A percentile compares a stretch with the other conserved stretches of the same genome.
phyloP scores from a whole-genome alignment of 352 stramenopile species.

The Globisporangium sylvaticum region DNA sequence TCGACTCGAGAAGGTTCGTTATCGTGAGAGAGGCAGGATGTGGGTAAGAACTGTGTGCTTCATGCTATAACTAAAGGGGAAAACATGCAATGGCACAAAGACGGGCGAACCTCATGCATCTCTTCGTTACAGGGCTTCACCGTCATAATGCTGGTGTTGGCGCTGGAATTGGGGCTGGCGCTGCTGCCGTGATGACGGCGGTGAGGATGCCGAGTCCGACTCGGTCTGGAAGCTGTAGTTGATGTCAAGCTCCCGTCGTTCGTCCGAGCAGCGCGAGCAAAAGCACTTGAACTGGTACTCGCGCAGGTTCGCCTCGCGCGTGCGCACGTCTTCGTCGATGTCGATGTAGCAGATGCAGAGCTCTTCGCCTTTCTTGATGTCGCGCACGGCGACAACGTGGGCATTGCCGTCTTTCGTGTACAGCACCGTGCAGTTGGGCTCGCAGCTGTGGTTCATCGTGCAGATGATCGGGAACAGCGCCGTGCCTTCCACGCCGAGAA shows the following conservation, averaged over 20 bases:
- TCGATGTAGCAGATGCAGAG: slow-evolving; percentile 95
- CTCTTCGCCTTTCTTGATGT: slow-evolving; percentile 87
- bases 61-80: not conserved
- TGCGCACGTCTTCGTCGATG: slow-evolving; percentile 60
- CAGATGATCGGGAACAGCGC: slow-evolving; percentile 91
- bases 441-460: slow-evolving; percentile 97
- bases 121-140: slow-evolving; percentile 1
- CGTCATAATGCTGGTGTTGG: not conserved
- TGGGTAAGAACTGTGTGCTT: not conserved
- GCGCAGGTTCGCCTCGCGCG: slow-evolving; percentile 61
- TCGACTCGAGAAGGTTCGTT: not conserved
- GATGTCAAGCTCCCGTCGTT: slow-evolving; percentile 26
- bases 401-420: slow-evolving; percentile 83
- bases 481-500: slow-evolving; percentile 92
- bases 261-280: slow-evolving; percentile 52
- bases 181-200: not conserved
- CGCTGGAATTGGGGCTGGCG: not conserved
- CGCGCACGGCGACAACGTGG: slow-evolving; percentile 71
- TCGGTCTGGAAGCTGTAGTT: not conserved
- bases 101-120: no score
- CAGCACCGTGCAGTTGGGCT: slow-evolving; percentile 90
- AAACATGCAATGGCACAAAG: no score
- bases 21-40: not conserved
- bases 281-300: slow-evolving; percentile 84
- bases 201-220: not conserved